Evolutionary conservation across 495 filamentous ascomycete genomes (phyloP), one percentile per base, ranked within the genome.

Genomic region (Friedmanniomyces simplex): DNA sequence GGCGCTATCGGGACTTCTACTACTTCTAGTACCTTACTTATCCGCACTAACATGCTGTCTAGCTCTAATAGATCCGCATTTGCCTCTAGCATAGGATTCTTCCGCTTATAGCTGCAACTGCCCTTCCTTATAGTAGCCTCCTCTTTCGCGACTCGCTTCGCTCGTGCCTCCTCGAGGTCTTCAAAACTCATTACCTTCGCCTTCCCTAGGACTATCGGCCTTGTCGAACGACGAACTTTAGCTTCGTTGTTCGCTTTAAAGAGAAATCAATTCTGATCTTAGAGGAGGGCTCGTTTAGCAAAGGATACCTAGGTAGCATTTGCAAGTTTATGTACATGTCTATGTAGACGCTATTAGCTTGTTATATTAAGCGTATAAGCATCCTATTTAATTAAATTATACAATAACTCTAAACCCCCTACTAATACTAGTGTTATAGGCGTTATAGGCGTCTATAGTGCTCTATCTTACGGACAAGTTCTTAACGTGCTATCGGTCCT

Each of bases 221-320:
- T 55, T 8, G 52, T 55, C 25, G 46, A 57, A 21, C 42, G 39
- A 6, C 46, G 18, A 57, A 16, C 10, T 57, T 55, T 58, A 37
- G 55, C 50, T 28, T 58, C 55, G 49, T 58, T 52, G 32, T 58
- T 58, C 12, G 25, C 24, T 24, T 55, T 50, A 49, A 52, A 20
- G 5, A 58, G 28, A 37, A 55, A 52, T 20, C 30, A 28, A 36
- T 22, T 58, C 34, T 28, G 46, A 22, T 58, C 26, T 14, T 58
- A 49, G 6, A 22, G 26, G 28, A 58, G 46, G 28, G 55, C 39
- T 36, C 26, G 12, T 30, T 37, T 49, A 6, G 39, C 26, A 51
- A 58, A 10, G 28, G 39, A 52, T 50, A 42, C 32, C 36, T 53
- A 37, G 39, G 55, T 30, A 32, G 49, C 55, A 37, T 58, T 58